Evolutionary conservation across 2,329 filamentous ascomycete genomes (phyloP).

Genomic region (Penicillium sp.): DNA sequence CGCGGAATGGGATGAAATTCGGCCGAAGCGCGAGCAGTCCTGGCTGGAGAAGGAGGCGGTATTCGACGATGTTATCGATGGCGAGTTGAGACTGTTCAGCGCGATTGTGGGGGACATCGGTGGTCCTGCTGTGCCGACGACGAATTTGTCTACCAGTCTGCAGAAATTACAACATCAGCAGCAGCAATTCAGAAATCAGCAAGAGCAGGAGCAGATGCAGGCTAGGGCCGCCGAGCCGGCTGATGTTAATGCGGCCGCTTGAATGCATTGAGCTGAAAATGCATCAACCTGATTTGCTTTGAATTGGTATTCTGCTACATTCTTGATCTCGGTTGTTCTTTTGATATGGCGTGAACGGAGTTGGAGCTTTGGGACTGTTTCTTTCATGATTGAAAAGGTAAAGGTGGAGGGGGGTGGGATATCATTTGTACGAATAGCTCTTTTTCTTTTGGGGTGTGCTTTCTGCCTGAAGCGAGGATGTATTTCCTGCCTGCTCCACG

Average conservation of each 20-base stretch:
- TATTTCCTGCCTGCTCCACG: background rate
- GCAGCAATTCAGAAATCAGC: conserved; percentile 19
- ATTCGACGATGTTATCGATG: conserved; percentile 44
- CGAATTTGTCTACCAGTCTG: conserved; percentile 17
- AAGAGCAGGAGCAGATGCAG: conserved; percentile 16
- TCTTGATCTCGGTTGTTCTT: background rate
- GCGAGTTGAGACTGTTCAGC: conserved; percentile 39
- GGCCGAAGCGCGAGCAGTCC: conserved; percentile 36
- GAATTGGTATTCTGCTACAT: background rate
- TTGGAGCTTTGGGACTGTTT: conserved; percentile 3
- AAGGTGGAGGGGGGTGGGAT: conserved; percentile 1
- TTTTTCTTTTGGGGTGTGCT: conserved; percentile 1
- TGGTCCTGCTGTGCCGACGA: conserved; percentile 2
- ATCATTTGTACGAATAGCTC: conserved; percentile 21
- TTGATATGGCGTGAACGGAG: conserved; percentile 3
- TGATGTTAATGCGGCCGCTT: conserved; percentile 10
- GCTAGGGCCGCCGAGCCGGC: conserved; percentile 10
- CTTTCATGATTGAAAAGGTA: conserved; percentile 4
- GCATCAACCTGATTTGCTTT: background rate
- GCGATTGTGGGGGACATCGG: conserved; percentile 22
- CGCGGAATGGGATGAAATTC: conserved; percentile 39
- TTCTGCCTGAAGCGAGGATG: background rate
- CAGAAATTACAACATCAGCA: conserved; percentile 26
- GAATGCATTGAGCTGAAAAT: background rate
- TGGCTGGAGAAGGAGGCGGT: conserved; percentile 46